A percentile compares a stretch with the other conserved stretches of the same genome.
Conservation (phyloP, 148 eudicot genomes). For the Rhododendron molle region DNA sequence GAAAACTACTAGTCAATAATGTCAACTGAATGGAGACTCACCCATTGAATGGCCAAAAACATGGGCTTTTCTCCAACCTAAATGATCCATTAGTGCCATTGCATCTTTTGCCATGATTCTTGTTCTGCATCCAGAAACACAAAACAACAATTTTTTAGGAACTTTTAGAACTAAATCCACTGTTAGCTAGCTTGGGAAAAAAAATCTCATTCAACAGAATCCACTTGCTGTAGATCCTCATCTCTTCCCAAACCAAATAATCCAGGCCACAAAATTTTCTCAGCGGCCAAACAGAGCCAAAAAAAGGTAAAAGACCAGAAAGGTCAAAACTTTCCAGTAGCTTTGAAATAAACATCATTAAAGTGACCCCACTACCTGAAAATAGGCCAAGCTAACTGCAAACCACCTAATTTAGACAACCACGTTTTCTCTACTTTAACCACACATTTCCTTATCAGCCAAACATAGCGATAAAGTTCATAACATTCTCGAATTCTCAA, state of each 20-base stretch:
- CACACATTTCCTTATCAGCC: constrained; percentile 3
- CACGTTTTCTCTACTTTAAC: neutral
- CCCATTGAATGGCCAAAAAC: constrained; percentile 99
- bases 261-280: neutral
- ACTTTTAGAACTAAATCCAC: neutral
- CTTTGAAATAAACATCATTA: neutral
- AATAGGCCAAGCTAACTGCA: neutral
- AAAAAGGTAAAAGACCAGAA: neutral
- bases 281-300: neutral
- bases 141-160: neutral
- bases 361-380: neutral
- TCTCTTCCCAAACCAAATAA: neutral
- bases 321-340: neutral
- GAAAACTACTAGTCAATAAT: constrained; percentile 3
- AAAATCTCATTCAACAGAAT: neutral
- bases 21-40: constrained; percentile 33
- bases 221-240: neutral
- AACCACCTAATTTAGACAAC: neutral
- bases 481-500: neutral
- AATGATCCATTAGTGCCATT: constrained; percentile 83
- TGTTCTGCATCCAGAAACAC: constrained; percentile 50
- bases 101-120: constrained; percentile 92
- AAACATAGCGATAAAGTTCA: neutral
- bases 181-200: neutral
- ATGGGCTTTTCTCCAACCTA: constrained; percentile 91